Evolutionary conservation across 305 asterid species (phyloP), one percentile per base, ranked within the genome.

Genomic region (Galium porrigens): DNA sequence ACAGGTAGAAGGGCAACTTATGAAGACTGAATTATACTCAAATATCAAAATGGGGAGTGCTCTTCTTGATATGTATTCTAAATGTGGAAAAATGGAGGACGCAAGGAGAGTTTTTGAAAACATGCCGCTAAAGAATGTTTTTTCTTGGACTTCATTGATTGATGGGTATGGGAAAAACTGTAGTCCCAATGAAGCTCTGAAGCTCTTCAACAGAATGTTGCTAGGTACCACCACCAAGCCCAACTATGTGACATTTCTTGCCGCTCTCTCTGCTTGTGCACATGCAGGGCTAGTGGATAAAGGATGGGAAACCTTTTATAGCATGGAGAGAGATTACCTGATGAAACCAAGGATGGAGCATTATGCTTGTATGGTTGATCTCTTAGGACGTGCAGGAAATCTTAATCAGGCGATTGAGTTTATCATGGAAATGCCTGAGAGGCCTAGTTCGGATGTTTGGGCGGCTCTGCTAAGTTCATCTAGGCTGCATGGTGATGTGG

Each of bases 121-220:
- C 70, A 91, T 86, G 96, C 89, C 87, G 2, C 73, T 32, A 41
- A 84, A 75, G 73, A 91, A 91, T 60, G 94, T 89, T 33, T 91
- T 84, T 63, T 82, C 98, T 0, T 86, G 98, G 98, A 85, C 96
- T 71, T 91, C 95, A 11, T 86, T 91, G 96, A 83, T 91, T 48
- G 98, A 91, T 58, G 98, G 96, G 51, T 88, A 88, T 27, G 96
- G 96, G 6, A 91, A 85, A 79, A 91, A 86, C 34, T 94, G 98
- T 18, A 60, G 74, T 64, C 85, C 98, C n/a, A 39, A 70, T 36
- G 94, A 82, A 72, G 84, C 96, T 8, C 82, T 92, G 5, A 69
- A 68, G 22, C 94, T 92, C 58, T 87, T 86, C n/a, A 65, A 67
- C 66, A 68, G 67, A 65, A 86, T 87, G 96, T 70, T 70, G 54